phyloP scores from a whole-genome alignment of 2,329 filamentous ascomycete genomes.

The Venturia effusa region DNA sequence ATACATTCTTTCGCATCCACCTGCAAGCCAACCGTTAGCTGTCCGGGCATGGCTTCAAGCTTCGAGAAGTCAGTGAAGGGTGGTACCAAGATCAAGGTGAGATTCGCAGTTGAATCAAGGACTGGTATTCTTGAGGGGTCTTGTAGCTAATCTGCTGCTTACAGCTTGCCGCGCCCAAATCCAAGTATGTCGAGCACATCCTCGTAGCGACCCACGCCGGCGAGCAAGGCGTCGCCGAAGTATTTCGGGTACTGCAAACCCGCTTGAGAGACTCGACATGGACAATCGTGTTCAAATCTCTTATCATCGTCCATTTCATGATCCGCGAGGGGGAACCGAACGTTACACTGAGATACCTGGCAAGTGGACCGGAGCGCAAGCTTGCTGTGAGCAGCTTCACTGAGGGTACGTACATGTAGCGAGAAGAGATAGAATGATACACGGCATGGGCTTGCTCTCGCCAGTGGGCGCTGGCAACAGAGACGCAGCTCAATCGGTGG shows the following conservation, averaged over 20 bases:
- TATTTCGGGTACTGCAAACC: slow-evolving; percentile 84
- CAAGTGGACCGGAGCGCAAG: slow-evolving; percentile 64
- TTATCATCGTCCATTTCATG: slow-evolving; percentile 95
- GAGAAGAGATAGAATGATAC: not conserved
- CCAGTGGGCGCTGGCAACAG: not conserved
- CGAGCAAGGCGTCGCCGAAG: slow-evolving; percentile 87
- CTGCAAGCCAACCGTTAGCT: slow-evolving; percentile 2
- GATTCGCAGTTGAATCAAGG: slow-evolving; percentile 15
- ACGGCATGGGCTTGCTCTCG: not conserved
- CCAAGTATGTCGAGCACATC: slow-evolving; percentile 98
- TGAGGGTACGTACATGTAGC: slow-evolving; percentile 54
- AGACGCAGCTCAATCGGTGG: not conserved
- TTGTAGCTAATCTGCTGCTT: not conserved
- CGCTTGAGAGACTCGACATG: slow-evolving; percentile 91
- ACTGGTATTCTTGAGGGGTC: not conserved
- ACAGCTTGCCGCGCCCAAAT: slow-evolving; percentile 89
- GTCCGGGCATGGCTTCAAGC: slow-evolving; percentile 58
- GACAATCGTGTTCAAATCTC: slow-evolving; percentile 98
- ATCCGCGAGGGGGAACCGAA: slow-evolving; percentile 88
- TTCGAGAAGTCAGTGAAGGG: slow-evolving; percentile 99
- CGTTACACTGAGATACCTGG: slow-evolving; percentile 74
- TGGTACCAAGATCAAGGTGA: slow-evolving; percentile 92
- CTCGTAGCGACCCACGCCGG: slow-evolving; percentile 89
- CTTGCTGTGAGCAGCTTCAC: slow-evolving; percentile 85
- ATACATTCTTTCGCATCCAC: not conserved